Base-by-base conservation (phyloP, 352 stramenopile species). In the Thalassiosira ordinaria region DNA sequence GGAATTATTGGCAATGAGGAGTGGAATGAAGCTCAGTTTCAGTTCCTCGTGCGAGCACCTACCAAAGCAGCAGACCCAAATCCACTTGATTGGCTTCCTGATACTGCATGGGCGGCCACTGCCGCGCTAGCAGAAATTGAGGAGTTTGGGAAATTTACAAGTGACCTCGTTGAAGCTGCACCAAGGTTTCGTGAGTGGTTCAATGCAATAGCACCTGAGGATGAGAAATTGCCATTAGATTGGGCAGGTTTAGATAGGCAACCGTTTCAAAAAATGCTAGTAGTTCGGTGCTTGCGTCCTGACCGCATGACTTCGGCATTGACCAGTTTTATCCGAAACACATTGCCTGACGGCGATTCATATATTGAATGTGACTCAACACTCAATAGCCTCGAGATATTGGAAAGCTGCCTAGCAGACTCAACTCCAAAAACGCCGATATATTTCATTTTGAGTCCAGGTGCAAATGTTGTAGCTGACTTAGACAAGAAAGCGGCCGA, bases 121-220 rank as follows among this genome's bases (percentile, higher is more conserved):
- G 94, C 96, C 56, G 95, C 94, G 39, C 89, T 99, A 46, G 91
- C 91, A 11, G 93, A 94, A 24, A 86, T 99, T 0, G 97, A 98
- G 16, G 97, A 98, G 74, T 99, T 99, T 83, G 89, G 96, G 51
- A 98, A 98, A 77, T 97, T 99, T 87, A 95, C 94, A 26, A 94
- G 96, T 60, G 97, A 99, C 80, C 81, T 99, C 7, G 95, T 98
- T 37, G 97, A 99, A 87, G 97, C 96, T 26, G 95, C 96, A 7
- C 92, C 92, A 60, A 93, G 97, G 35, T 99, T 99, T 91, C 90
- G 95, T n/a, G 97, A 99, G 85, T 99, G 97, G 97, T 99, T 98
- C 91, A 98, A 98, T 88, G 91, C 96, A 78, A 94, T 97, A 71
- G 97, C 95, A 0, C 97, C 97, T 6, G 97, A 99, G 82, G 95